Base-by-base conservation (phyloP, 257 asterid species). In the Rauvolfia tetraphylla region DNA sequence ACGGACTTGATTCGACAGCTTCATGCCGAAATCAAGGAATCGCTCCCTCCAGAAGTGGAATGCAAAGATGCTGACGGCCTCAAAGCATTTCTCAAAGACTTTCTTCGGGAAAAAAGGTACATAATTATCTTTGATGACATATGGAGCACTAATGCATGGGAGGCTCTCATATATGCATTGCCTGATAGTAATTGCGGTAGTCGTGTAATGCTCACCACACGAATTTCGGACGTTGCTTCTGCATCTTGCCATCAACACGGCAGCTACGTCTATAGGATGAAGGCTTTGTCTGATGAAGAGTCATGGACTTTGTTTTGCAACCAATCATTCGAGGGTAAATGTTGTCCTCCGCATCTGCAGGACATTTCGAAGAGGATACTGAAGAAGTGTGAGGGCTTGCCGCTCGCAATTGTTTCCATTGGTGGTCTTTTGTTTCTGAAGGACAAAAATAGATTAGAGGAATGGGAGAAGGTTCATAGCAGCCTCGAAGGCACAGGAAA, bases 71-170 rank as follows among this genome's bases (percentile, higher is more conserved):
- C 20, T 6, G n/a, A 22, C 20, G 0, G 3, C 11, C 22, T 49
- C 22, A 49, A 3, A 49, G 22, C 4, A 53, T 56, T 56, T n/a
- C 6, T 23, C 29, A 56, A 23, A 7, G 14, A n/a, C 10, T 56
- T 56, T n/a, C 31, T 56, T 1, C 25, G 1, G 7, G 14, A n/a
- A 9, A 56, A 1, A 56, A 68, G 72, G 1, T 84, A 75, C 23
- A 53, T 84, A 7, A 33, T 84, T 20, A 81, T 84, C 36, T 73
- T 84, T 38, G 88, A 85, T 68, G 86, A 85, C 61, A 65, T 82
- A 29, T 82, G 85, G 86, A 61, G 15, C 25, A 44, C 63, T 20
- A 56, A 71, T 38, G 81, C 78, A 11, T 85, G 83, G 85, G 85
- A 83, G n/a, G 80, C 82, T 7, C 48, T 83, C 66, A 73, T 62